Conservation (phyloP, 1,139 yeast genomes). For the Casaregolazyma suthepensis region DNA sequence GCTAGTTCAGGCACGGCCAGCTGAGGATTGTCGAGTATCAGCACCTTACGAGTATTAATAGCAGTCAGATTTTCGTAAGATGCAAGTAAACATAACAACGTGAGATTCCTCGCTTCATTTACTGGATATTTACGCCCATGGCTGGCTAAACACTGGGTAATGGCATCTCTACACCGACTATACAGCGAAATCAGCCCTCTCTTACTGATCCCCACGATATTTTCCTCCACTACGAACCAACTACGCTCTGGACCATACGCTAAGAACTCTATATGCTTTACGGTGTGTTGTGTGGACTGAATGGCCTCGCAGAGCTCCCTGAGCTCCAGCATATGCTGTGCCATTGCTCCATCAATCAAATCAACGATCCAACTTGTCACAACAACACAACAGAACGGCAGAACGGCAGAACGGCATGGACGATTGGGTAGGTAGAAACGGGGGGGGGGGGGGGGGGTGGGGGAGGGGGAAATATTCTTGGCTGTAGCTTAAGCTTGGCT, state of each 20-base stretch:
- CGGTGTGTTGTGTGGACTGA: not conserved
- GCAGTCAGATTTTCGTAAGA: constrained; percentile 33
- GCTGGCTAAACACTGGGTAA: not conserved
- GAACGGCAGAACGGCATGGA: not conserved
- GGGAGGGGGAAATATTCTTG: too few relatives aligned
- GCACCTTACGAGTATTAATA: constrained; percentile 28
- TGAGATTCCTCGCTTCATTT: constrained; percentile 9
- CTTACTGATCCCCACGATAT: constrained; percentile 28
- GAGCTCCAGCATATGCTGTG: not conserved
- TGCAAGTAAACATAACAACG: constrained; percentile 26
- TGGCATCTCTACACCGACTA: constrained; percentile 13
- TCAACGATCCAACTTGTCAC: not conserved
- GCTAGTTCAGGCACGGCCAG: constrained; percentile 25
- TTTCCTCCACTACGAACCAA: constrained; percentile 19
- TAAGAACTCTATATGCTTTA: constrained; percentile 15
- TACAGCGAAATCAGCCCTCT: constrained; percentile 18
- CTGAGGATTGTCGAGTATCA: constrained; percentile 17
- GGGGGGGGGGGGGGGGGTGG: too few relatives aligned
- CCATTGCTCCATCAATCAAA: not conserved
- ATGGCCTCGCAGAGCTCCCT: not conserved
- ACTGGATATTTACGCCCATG: not conserved
- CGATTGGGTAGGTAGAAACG: not conserved
- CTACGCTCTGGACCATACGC: constrained; percentile 11
- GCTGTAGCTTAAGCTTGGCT: too few relatives aligned
- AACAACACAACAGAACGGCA: not conserved